Base-by-base conservation (phyloP, 495 filamentous ascomycete species). In the Hypoxylon perforatum region DNA sequence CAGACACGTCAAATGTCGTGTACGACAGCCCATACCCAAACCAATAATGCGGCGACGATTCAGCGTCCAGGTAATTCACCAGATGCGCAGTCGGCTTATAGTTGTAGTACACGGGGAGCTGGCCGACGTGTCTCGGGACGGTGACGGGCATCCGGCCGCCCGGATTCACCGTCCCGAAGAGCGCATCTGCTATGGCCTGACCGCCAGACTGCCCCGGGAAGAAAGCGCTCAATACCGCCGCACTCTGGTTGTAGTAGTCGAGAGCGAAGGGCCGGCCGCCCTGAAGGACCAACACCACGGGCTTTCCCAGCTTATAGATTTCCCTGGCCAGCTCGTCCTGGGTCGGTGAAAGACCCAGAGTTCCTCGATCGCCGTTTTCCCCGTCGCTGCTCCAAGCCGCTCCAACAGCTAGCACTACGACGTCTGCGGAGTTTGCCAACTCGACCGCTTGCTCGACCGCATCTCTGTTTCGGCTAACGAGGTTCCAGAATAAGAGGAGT, bases 151-250 rank as follows among this genome's bases (percentile, higher is more conserved):
- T 67, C 17, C 76, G 61, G 9, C 81, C 82, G 7, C 79, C 80
- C 0, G 82, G 82, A 36, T 77, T 82, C 4, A 76, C 73, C 3
- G 56, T 54, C 1, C 82, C 82, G 52, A 82, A 82, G 8, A 84
- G 62, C 7, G 78, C 74, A 62, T 84, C 77, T 0, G 77, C 74
- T 23, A 83, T 74, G 17, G 82, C 82, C 42, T 84, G 82, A 0
- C 82, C 81, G 23, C 82, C 81, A 33, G 79, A 64, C 54, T 82
- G 77, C 12, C 80, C 80, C 0, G 77, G 77, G 48, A 80, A 82
- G 48, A 75, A 77, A 0, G 78, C 72, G 21, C 65, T 73, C 4
- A 82, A 14, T 8, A 80, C 76, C 2, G 77, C 75, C 1, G 73
- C 75, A 19, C 75, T 74, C 12, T 76, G 62, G 3, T 69, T 70